Conservation (phyloP, 495 filamentous ascomycete genomes). For the Xylaria venustula region DNA sequence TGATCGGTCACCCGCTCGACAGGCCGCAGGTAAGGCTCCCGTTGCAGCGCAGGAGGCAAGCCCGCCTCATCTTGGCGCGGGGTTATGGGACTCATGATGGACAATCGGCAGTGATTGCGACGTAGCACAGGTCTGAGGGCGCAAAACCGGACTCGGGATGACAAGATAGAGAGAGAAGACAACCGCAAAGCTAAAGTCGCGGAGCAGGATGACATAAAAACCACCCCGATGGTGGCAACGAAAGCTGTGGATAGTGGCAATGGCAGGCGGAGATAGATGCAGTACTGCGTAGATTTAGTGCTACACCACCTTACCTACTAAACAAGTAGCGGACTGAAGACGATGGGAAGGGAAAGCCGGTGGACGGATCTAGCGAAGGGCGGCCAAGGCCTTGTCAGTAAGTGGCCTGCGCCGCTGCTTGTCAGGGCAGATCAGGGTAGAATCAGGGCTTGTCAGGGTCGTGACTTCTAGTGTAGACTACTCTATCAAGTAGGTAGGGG, state of each 20-base stretch:
- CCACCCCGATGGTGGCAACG: conserved; percentile 5
- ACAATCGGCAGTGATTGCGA: neutral
- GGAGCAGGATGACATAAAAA: neutral
- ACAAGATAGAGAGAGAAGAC: neutral
- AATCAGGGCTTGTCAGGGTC: conserved; percentile 14
- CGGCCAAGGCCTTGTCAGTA: neutral
- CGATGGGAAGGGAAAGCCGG: conserved; percentile 3
- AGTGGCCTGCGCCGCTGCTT: neutral
- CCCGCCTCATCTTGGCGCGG: conserved; percentile 27
- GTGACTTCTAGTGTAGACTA: conserved; percentile 6
- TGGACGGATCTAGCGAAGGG: conserved; percentile 11
- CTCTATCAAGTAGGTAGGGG: too few species aligned
- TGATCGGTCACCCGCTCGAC: conserved; percentile 73
- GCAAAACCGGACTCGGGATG: neutral
- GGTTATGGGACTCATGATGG: conserved; percentile 23
- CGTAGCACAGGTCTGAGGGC: conserved; percentile 12
- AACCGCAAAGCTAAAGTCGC: neutral
- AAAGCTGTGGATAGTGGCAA: neutral
- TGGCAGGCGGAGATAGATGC: neutral
- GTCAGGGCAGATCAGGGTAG: neutral
- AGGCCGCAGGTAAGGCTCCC: conserved; percentile 31
- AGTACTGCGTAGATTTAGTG: neutral
- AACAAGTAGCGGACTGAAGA: neutral
- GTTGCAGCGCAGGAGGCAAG: conserved; percentile 24
- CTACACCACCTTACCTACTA: neutral